A percentile compares a stretch with the other conserved stretches of the same genome.
Conservation (phyloP, 2,329 filamentous ascomycete genomes). For the Epichloe sylvatica region DNA sequence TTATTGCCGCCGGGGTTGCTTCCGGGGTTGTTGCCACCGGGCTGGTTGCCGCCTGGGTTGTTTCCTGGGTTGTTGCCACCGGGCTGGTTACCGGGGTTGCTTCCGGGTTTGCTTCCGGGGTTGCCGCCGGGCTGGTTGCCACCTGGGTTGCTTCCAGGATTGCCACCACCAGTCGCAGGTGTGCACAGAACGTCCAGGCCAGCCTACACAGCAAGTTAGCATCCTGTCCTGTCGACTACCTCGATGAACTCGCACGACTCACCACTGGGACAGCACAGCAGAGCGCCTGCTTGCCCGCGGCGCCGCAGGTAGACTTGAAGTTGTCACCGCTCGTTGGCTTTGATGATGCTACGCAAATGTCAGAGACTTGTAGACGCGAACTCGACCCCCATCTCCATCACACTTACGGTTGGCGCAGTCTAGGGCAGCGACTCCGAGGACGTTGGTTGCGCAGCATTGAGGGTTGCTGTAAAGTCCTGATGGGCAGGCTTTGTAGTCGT, state of each 20-base stretch:
- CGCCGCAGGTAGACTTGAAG: slow-evolving; percentile 4
- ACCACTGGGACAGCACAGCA: slow-evolving; percentile 8
- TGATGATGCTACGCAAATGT: neutral
- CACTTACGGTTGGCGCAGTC: slow-evolving; percentile 22
- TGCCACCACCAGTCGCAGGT: neutral
- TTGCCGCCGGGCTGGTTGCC: neutral
- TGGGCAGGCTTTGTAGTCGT: slow-evolving; percentile 8
- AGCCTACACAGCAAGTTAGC: neutral
- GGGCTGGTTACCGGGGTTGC: neutral
- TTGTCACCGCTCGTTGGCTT: neutral
- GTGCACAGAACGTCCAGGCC: slow-evolving; percentile 1
- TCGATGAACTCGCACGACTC: neutral
- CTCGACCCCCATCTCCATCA: neutral
- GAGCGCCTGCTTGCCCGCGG: neutral
- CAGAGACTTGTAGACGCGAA: neutral
- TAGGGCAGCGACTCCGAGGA: slow-evolving; percentile 32
- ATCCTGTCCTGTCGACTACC: no score
- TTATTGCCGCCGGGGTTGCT: neutral
- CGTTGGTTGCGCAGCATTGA: slow-evolving; percentile 34
- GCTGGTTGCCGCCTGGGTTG: neutral
- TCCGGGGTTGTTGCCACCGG: neutral
- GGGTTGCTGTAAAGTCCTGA: slow-evolving; percentile 15
- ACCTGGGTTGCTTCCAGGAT: neutral
- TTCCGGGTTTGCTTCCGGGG: neutral
- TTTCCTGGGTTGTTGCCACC: neutral